A percentile compares a stretch with the other conserved stretches of the same genome.
Evolutionary conservation across 768 basidiomycete genomes (phyloP).

Genomic region (Suillus paluster): DNA sequence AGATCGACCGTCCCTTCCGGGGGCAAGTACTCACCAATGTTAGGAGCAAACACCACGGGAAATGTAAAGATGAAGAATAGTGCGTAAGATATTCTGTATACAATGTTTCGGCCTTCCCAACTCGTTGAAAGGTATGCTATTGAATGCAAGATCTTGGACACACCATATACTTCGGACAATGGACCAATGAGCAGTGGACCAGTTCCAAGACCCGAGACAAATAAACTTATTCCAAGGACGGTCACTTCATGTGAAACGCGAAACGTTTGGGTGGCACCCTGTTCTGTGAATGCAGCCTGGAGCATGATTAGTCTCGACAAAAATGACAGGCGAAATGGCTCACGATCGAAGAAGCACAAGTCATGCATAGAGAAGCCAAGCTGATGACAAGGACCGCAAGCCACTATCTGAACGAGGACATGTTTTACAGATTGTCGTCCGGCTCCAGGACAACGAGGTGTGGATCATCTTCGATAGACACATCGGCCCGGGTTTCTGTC

Average conservation of each 20-base stretch:
- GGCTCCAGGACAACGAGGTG: slow-evolving; percentile 43
- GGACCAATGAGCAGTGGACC: slow-evolving; percentile 44
- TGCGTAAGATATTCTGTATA: slow-evolving; percentile 65
- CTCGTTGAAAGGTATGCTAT: not conserved
- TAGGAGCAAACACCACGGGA: slow-evolving; percentile 74
- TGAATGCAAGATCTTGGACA: slow-evolving; percentile 2
- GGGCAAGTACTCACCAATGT: slow-evolving; percentile 47
- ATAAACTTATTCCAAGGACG: slow-evolving; percentile 51
- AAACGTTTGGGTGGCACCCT: slow-evolving; percentile 54
- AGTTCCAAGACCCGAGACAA: slow-evolving; percentile 42
- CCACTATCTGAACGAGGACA: slow-evolving; percentile 51
- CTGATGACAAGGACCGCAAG: slow-evolving; percentile 50
- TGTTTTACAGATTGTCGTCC: slow-evolving; percentile 46
- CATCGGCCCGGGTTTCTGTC: slow-evolving; percentile 9
- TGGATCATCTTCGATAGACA: slow-evolving; percentile 11
- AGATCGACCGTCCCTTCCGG: not conserved
- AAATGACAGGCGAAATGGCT: slow-evolving; percentile 22
- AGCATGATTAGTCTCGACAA: not conserved
- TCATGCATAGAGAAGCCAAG: slow-evolving; percentile 51
- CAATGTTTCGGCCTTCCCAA: slow-evolving; percentile 58
- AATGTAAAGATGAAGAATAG: slow-evolving; percentile 68
- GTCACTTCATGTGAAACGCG: slow-evolving; percentile 57
- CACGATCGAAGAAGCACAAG: slow-evolving; percentile 62
- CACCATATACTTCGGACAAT: slow-evolving; percentile 43
- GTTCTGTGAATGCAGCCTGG: slow-evolving; percentile 68